Base-by-base conservation (phyloP, 2,329 filamentous ascomycete species). In the Nannizziopsis arthrosporioides region DNA sequence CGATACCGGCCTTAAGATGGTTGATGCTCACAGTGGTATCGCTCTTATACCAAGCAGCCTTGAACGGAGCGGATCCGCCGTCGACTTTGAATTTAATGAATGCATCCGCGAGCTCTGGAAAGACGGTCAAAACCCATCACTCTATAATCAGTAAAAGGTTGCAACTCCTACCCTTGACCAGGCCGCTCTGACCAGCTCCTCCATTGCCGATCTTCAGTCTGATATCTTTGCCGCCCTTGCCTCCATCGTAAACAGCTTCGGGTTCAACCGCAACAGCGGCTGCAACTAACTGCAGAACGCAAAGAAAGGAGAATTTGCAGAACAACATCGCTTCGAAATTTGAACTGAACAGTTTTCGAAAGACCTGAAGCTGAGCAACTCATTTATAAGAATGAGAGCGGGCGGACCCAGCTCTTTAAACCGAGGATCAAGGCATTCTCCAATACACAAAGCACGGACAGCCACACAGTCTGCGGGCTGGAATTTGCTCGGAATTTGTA, bases 11-110 rank as follows among this genome's bases (percentile, higher is more conserved):
- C 44, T 66, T 58, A 15, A 73, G 63, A 46, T 69, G 66, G 46
- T 69, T 63, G 53, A 73, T 73, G 15, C 63, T 68, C 47, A 68
- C 64, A 0, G 67, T 70, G 0, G 70, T 73, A 50, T 73, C 70
- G 32, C 66, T 68, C 38, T 66, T 64, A 44, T 68, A 65, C 70
- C 71, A 74, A 15, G 62, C 70, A 5, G 73, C 63, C 9, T 59
- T 57, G 57, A 73, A 73, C 0, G 62, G 61, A 1, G 54, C 6
- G 4, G 54, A 55, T 27, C 60, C 59, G 30, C 35, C 35, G 2
- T 53, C 47, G 10, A 67, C 59, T 27, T 57, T 58, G 34, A 55
- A 55, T 39, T 62, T 40, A 22, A 70, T 68, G 50, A 67, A 69
- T 1, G 53, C 57, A 45, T 69, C 59, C 12, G 65, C 63, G 11